Evolutionary conservation across 2,329 filamentous ascomycete genomes (phyloP).

Genomic region (Aspergillus neoniger): DNA sequence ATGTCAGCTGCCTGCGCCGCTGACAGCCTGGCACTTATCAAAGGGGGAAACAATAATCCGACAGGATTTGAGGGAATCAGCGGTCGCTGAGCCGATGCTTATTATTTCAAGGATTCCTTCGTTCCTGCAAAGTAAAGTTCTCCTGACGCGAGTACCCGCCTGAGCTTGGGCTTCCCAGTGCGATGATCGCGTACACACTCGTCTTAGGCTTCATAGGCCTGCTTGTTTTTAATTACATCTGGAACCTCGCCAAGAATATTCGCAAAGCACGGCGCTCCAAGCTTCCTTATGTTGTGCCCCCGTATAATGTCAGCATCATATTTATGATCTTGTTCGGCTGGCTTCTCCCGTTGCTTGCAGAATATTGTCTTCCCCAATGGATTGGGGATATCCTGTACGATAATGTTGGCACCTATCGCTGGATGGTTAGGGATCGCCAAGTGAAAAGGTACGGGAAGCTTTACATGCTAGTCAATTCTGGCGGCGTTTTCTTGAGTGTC

Average conservation of each 20-base stretch:
- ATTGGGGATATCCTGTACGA: slow-evolving; percentile 18
- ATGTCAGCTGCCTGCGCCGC: neutral
- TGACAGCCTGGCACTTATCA: neutral
- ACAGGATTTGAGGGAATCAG: neutral
- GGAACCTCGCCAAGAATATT: slow-evolving; percentile 28
- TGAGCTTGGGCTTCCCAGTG: neutral
- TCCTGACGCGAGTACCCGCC: neutral
- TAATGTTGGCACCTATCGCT: slow-evolving; percentile 13
- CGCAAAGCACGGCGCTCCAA: slow-evolving; percentile 11
- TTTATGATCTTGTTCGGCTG: slow-evolving; percentile 8
- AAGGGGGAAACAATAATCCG: neutral
- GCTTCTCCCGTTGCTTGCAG: slow-evolving; percentile 13
- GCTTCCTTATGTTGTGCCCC: slow-evolving; percentile 17
- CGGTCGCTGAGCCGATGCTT: neutral
- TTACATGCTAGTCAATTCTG: slow-evolving; percentile 17
- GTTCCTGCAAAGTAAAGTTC: neutral
- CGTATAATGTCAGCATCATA: slow-evolving; percentile 3
- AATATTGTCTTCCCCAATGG: slow-evolving; percentile 15
- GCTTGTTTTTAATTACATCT: slow-evolving; percentile 3
- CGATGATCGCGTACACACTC: slow-evolving; percentile 11
- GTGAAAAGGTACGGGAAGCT: slow-evolving; percentile 16
- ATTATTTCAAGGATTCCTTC: neutral
- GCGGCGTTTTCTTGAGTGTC: slow-evolving; percentile 15
- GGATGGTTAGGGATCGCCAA: slow-evolving; percentile 18
- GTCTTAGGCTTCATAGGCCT: slow-evolving; percentile 9